Conservation (phyloP, 2,329 filamentous ascomycete species). For the Sphaceloma murrayae region DNA sequence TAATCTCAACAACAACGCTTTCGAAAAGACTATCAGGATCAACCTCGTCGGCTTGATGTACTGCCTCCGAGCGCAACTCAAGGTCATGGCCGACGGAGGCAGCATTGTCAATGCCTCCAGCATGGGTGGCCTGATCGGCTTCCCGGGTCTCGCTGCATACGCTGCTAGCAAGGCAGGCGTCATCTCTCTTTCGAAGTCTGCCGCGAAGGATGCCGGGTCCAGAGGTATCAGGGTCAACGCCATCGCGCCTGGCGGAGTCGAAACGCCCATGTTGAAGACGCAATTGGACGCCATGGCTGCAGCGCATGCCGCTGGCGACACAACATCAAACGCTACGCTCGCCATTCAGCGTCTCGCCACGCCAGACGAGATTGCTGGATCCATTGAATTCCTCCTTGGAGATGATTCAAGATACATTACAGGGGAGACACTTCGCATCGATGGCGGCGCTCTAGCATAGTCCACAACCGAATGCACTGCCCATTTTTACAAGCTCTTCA, state of each 20-base stretch:
- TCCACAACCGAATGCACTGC: background rate
- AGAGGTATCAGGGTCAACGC: constrained; percentile 22
- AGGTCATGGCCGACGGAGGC: constrained; percentile 38
- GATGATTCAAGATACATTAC: background rate
- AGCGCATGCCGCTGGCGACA: background rate
- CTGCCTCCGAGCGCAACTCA: constrained; percentile 42
- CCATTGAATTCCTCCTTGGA: background rate
- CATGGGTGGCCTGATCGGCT: constrained; percentile 32
- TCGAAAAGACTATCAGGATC: constrained; percentile 30
- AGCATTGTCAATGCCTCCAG: constrained; percentile 49
- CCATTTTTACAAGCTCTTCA: constrained; percentile 8
- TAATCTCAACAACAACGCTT: constrained; percentile 28
- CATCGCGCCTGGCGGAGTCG: background rate
- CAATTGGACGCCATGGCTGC: background rate
- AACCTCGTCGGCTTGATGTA: constrained; percentile 41
- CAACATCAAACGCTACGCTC: background rate
- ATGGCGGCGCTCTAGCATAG: background rate
- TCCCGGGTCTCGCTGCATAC: constrained; percentile 25
- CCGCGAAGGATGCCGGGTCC: constrained; percentile 20
- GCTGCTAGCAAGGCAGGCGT: constrained; percentile 24
- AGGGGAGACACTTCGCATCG: background rate
- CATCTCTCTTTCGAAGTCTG: constrained; percentile 20
- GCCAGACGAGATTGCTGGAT: background rate
- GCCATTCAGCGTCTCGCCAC: background rate
- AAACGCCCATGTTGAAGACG: background rate